phyloP scores from a whole-genome alignment of 257 asterid species.

The Solanum bukasovii region DNA sequence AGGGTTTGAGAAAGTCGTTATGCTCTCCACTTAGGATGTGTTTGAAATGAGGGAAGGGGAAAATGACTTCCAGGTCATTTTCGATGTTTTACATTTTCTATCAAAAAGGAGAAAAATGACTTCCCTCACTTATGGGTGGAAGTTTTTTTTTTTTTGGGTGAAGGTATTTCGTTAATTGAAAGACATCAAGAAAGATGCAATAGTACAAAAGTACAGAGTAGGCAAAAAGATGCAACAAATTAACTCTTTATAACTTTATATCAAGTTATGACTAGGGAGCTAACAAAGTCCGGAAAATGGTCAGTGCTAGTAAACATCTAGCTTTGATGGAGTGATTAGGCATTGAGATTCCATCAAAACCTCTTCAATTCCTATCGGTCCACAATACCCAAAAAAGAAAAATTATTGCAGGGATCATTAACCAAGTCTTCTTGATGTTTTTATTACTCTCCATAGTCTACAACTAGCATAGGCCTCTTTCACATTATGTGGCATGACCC shows the following conservation, averaged over 20 bases:
- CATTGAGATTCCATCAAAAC: background rate
- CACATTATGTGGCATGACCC: background rate
- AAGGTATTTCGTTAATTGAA: background rate
- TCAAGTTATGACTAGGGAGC: background rate
- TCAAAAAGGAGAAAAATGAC: background rate
- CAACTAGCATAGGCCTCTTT: background rate
- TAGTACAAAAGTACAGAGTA: background rate
- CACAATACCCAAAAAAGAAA: background rate
- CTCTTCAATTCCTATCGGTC: background rate
- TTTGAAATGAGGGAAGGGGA: background rate
- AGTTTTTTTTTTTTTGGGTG: background rate
- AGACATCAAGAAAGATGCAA: background rate
- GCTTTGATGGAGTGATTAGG: background rate
- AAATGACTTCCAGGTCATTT: background rate
- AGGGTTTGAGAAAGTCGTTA: background rate
- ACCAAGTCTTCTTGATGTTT: background rate
- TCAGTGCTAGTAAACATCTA: background rate
- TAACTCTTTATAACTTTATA: background rate
- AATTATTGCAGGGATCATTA: background rate
- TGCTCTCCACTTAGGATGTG: background rate
- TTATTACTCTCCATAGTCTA: background rate
- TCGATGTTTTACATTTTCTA: background rate
- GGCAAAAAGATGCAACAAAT: background rate
- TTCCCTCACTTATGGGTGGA: background rate
- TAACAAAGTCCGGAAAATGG: background rate